phyloP scores from a whole-genome alignment of 2,329 filamentous ascomycete species.

The Venturia oleaginea region DNA sequence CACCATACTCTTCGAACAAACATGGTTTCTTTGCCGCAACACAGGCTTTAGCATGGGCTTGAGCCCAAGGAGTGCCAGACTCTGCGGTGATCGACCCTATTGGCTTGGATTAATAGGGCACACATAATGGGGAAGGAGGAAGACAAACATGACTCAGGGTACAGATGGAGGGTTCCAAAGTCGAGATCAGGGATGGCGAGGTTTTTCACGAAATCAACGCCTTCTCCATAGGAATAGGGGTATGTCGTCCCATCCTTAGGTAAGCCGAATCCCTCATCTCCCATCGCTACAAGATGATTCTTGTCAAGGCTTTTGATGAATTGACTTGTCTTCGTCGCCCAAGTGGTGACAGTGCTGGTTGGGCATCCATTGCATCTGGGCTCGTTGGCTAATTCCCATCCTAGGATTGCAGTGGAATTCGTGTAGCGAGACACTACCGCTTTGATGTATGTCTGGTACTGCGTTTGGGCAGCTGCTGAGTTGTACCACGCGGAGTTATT shows the following conservation, averaged over 20 bases:
- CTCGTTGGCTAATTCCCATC: slow-evolving; percentile 62
- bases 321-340: slow-evolving; percentile 47
- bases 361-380: slow-evolving; percentile 53
- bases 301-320: slow-evolving; percentile 57
- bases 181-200: slow-evolving; percentile 45
- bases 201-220: slow-evolving; percentile 43
- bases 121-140: slow-evolving; percentile 6
- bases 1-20: slow-evolving; percentile 33
- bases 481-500: slow-evolving; percentile 49
- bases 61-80: slow-evolving; percentile 41
- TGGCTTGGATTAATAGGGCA: not conserved
- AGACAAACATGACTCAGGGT: slow-evolving; percentile 36
- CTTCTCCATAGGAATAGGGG: slow-evolving; percentile 43
- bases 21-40: slow-evolving; percentile 30
- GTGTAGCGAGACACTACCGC: slow-evolving; percentile 51
- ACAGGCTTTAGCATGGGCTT: slow-evolving; percentile 34
- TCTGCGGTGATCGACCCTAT: slow-evolving; percentile 22
- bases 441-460: slow-evolving; percentile 55
- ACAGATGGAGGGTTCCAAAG: slow-evolving; percentile 47
- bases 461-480: slow-evolving; percentile 34
- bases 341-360: slow-evolving; percentile 48
- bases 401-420: slow-evolving; percentile 50
- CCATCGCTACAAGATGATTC: slow-evolving; percentile 52
- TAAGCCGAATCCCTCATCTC: slow-evolving; percentile 52
- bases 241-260: slow-evolving; percentile 37